Percentiles rank a stretch among this genome's conserved stretches.
phyloP scores from a whole-genome alignment of 106 monocot genomes.

The Acorus calamus region DNA sequence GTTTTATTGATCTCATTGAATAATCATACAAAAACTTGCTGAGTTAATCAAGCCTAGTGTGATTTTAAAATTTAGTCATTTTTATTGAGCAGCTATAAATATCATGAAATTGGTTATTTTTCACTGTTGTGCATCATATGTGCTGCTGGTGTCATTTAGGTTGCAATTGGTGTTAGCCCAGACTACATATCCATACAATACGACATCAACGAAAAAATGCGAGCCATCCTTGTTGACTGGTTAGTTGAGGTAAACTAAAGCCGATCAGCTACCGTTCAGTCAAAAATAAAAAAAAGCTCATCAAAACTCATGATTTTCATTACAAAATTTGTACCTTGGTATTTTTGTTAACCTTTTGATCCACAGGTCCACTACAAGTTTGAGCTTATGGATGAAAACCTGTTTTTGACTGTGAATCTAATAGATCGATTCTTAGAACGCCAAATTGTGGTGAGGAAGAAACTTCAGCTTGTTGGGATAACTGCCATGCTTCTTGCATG shows the following conservation, averaged over 20 bases:
- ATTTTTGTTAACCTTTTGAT: too few relatives aligned
- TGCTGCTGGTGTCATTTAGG: conserved; percentile 21
- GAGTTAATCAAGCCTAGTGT: too few relatives aligned
- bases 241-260: conserved; percentile 72
- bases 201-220: conserved; percentile 90
- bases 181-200: conserved; percentile 78
- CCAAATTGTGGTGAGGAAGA: conserved; percentile 66
- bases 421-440: conserved; percentile 76
- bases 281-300: too few relatives aligned
- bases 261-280: too few relatives aligned
- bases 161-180: conserved; percentile 37
- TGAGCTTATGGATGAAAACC: conserved; percentile 87
- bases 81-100: not conserved
- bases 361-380: conserved; percentile 93
- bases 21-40: too few relatives aligned
- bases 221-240: conserved; percentile 91
- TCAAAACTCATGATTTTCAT: too few relatives aligned
- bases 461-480: conserved; percentile 85
- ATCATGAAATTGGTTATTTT: not conserved
- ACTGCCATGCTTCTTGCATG: conserved; percentile 97
- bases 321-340: not conserved
- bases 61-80: too few relatives aligned
- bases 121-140: not conserved
- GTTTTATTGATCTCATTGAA: too few relatives aligned
- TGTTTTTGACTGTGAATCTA: conserved; percentile 79